phyloP scores from a whole-genome alignment of 2,329 filamentous ascomycete genomes.

The Pseudopithomyces chartarum region DNA sequence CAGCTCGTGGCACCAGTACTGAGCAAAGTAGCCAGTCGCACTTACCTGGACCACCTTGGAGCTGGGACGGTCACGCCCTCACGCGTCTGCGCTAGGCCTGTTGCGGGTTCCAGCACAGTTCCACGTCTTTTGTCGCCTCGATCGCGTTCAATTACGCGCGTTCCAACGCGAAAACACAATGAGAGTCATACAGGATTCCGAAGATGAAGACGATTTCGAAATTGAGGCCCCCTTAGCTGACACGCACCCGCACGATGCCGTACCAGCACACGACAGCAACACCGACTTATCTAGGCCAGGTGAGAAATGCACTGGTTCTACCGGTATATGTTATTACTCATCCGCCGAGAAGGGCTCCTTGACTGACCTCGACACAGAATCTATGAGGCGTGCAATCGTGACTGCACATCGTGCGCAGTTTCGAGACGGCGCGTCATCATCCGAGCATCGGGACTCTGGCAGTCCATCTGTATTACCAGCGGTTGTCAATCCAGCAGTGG shows the following conservation, averaged over 20 bases:
- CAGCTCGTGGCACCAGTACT: no score
- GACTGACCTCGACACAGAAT: slow-evolving; percentile 22
- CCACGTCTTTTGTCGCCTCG: background rate
- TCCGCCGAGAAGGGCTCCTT: background rate
- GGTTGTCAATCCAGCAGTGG: background rate
- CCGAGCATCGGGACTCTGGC: slow-evolving; percentile 1
- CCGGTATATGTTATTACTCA: slow-evolving; percentile 24
- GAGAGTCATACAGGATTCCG: slow-evolving; percentile 44
- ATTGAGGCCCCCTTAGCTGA: slow-evolving; percentile 13
- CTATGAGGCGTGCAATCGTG: slow-evolving; percentile 29
- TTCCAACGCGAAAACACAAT: slow-evolving; percentile 10
- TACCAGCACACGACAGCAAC: slow-evolving; percentile 13
- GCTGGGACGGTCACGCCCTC: slow-evolving; percentile 21
- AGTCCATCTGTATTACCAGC: background rate
- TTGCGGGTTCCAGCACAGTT: background rate
- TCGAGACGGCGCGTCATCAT: slow-evolving; percentile 13
- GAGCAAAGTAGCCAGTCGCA: background rate
- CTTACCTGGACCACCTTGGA: background rate
- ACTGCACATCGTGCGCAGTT: slow-evolving; percentile 32
- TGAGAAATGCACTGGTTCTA: slow-evolving; percentile 31
- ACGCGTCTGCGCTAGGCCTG: slow-evolving; percentile 19
- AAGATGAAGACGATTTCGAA: slow-evolving; percentile 42
- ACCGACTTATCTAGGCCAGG: slow-evolving; percentile 10
- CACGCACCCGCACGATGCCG: slow-evolving; percentile 20
- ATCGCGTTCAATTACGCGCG: background rate